phyloP scores from a whole-genome alignment of 2,329 filamentous ascomycete genomes.

The Scedosporium aurantiacum region DNA sequence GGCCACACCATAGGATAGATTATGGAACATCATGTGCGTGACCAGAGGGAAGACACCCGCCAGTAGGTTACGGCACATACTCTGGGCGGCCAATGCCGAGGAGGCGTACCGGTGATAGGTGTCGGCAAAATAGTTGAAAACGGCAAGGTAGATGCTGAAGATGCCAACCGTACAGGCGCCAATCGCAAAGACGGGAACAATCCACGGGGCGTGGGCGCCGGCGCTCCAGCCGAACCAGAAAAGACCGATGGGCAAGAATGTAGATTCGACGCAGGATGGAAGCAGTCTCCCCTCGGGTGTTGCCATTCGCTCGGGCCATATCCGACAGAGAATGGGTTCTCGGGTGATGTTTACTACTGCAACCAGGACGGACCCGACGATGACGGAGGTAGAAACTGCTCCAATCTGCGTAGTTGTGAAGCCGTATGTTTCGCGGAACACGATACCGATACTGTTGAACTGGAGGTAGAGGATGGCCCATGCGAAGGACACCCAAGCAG shows the following conservation, averaged over 20 bases:
- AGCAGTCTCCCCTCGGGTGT: slow-evolving; percentile 52
- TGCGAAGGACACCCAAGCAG: slow-evolving; percentile 58
- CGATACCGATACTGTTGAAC: slow-evolving; percentile 45
- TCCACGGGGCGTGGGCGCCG: slow-evolving; percentile 43
- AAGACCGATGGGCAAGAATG: slow-evolving; percentile 51
- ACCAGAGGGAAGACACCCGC: slow-evolving; percentile 54
- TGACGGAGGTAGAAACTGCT: slow-evolving; percentile 44
- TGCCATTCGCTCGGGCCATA: slow-evolving; percentile 21
- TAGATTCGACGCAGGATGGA: slow-evolving; percentile 51
- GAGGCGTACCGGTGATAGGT: slow-evolving; percentile 56
- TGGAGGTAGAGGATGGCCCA: slow-evolving; percentile 61
- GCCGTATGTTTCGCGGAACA: slow-evolving; percentile 49
- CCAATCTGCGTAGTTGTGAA: slow-evolving; percentile 51
- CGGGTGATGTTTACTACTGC: slow-evolving; percentile 44
- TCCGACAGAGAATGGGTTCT: slow-evolving; percentile 42
- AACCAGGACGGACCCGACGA: slow-evolving; percentile 31
- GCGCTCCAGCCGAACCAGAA: slow-evolving; percentile 63
- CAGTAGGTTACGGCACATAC: slow-evolving; percentile 54
- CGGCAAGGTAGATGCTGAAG: slow-evolving; percentile 56
- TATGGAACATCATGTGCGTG: slow-evolving; percentile 47
- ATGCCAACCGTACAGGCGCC: slow-evolving; percentile 55
- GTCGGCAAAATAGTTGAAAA: slow-evolving; percentile 60
- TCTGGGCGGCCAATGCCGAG: slow-evolving; percentile 55
- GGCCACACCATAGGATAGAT: slow-evolving; percentile 47
- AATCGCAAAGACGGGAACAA: slow-evolving; percentile 51